Evolutionary conservation across 2,329 filamentous ascomycete species (phyloP).

Genomic region (Thielaviopsis populi): DNA sequence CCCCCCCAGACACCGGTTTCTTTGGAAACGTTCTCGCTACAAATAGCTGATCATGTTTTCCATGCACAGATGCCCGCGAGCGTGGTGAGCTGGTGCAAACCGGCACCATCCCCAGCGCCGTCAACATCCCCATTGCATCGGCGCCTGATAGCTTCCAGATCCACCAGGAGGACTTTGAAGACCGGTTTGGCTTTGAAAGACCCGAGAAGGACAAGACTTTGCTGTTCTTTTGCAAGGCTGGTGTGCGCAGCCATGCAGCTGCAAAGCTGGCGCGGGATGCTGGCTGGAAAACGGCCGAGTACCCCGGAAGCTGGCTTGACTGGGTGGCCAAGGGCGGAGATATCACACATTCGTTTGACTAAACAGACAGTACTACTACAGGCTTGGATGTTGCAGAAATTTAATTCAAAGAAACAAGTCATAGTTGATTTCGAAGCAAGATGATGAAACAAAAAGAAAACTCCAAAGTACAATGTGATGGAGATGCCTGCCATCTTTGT

Average conservation of each 20-base stretch:
- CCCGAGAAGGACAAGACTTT: conserved; percentile 43
- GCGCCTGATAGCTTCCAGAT: conserved; percentile 70
- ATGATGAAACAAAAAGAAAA: background rate
- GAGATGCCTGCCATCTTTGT: background rate
- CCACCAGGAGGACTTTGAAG: conserved; percentile 61
- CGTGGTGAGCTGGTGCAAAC: conserved; percentile 47
- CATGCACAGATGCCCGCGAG: conserved; percentile 50
- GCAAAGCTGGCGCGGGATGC: conserved; percentile 61
- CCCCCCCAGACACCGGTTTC: background rate
- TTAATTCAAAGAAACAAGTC: background rate
- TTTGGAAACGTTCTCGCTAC: background rate
- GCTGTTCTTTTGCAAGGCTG: conserved; percentile 88
- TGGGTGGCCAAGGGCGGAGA: conserved; percentile 60
- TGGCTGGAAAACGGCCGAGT: conserved; percentile 65
- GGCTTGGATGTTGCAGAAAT: background rate
- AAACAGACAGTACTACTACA: background rate
- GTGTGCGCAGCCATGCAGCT: conserved; percentile 65
- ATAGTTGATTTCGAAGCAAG: background rate
- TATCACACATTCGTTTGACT: conserved; percentile 19
- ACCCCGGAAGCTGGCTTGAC: conserved; percentile 64
- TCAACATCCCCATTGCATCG: conserved; percentile 69
- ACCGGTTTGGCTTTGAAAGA: conserved; percentile 62
- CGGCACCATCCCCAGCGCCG: conserved; percentile 62
- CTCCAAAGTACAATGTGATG: background rate
- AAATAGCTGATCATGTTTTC: background rate